A percentile compares a stretch with the other conserved stretches of the same genome.
Evolutionary conservation across 2,329 filamentous ascomycete species (phyloP).

Genomic region (Aspergillus novofumigatus): DNA sequence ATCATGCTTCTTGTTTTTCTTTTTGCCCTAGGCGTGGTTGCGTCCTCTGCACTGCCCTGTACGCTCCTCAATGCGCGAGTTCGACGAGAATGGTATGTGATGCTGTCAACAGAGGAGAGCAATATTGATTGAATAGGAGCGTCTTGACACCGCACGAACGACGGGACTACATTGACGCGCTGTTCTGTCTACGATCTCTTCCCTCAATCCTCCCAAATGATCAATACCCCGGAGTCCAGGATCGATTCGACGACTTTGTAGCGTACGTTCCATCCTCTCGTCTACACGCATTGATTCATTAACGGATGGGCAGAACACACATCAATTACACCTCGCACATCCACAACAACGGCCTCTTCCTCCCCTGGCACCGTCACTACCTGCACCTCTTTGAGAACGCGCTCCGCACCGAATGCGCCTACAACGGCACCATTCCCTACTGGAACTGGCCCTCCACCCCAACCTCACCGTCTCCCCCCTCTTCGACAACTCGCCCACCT

Average conservation of each 20-base stretch:
- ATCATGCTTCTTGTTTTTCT: not conserved
- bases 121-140: constrained; percentile 13
- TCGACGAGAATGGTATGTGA: constrained; percentile 8
- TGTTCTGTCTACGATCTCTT: constrained; percentile 18
- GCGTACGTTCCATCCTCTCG: constrained; percentile 14
- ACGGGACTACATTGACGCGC: constrained; percentile 22
- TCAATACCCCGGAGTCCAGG: constrained; percentile 21
- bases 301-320: constrained; percentile 12
- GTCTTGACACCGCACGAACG: constrained; percentile 14
- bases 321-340: constrained; percentile 24
- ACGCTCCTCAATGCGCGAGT: not conserved
- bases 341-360: constrained; percentile 16
- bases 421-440: constrained; percentile 13
- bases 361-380: constrained; percentile 18
- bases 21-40: not conserved
- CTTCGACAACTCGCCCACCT: constrained; percentile 6
- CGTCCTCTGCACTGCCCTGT: not conserved
- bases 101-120: not conserved
- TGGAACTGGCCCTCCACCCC: constrained; percentile 13
- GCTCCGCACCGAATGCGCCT: constrained; percentile 14
- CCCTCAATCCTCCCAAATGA: constrained; percentile 15
- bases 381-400: constrained; percentile 11
- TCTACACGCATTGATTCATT: not conserved
- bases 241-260: constrained; percentile 26
- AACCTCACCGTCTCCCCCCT: constrained; percentile 5